Base-by-base conservation (phyloP, 495 filamentous ascomycete genomes). In the Tuber umbilicatum region DNA sequence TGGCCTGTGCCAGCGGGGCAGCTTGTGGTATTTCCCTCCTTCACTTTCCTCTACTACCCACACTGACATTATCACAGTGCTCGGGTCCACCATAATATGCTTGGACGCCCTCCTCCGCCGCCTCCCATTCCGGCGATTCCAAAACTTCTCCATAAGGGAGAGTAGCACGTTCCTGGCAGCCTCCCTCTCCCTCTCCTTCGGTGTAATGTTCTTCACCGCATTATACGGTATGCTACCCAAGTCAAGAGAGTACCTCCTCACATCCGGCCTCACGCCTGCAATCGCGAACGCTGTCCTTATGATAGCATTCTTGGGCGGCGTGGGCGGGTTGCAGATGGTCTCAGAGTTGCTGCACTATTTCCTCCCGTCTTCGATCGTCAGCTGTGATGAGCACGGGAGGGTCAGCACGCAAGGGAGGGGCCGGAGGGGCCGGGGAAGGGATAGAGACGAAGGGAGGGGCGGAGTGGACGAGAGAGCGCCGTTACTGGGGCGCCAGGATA, bases 141-240 rank as follows among this genome's bases (percentile, higher is more conserved):
- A 87, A 79, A 85, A 89, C 81, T 99, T 97, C 80, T 89, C 89
- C 79, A 97, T 99, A 79, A 90, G 94, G 79, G 92, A 94, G 79
- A 97, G 91, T 83, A 93, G 91, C 84, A 86, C 86, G 35, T 99
- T 99, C 83, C 86, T 97, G 23, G 93, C 94, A 0, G 89, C 90
- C 35, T 97, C 94, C 3, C 85, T 98, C 75, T 97, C 93, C 84
- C 84, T 99, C 70, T 97, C 93, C 83, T 97, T 97, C 69, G 95
- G 95, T 42, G 95, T 99, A n/a, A 96, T 99, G 94, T 86, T 97
- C 27, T 99, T 97, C 81, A 97, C 94, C 72, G 91, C 96, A 2
- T 84, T 99, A 40, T 97, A 95, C 81, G 94, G 91, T 83, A 97
- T 99, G 91, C 89, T 99, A 27, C 95, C 95, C 21, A 91, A 91